A percentile compares a stretch with the other conserved stretches of the same genome.
Evolutionary conservation across 805 yeast genomes (phyloP).

Genomic region (Nakazawaea populi): DNA sequence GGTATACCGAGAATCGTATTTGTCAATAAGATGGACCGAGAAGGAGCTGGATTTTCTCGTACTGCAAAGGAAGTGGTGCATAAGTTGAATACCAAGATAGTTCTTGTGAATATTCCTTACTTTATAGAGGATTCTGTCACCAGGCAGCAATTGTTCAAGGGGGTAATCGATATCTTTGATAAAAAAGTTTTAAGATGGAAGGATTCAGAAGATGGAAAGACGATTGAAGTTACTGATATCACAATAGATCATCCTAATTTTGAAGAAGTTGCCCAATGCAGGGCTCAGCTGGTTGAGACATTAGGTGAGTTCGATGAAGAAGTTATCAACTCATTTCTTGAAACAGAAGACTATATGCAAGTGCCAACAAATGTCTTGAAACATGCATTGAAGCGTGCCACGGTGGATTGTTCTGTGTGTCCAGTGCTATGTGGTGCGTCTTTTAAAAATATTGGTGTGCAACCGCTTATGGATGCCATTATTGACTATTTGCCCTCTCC

Average conservation of each 20-base stretch:
- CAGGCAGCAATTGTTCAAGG: conserved; percentile 42
- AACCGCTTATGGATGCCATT: conserved; percentile 84
- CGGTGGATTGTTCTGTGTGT: conserved; percentile 49
- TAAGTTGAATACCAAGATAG: conserved; percentile 69
- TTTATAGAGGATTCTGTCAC: conserved; percentile 40
- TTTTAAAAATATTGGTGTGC: conserved; percentile 89
- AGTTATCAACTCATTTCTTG: conserved; percentile 72
- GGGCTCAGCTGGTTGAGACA: conserved; percentile 79
- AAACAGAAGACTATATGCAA: conserved; percentile 63
- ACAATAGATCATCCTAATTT: conserved; percentile 26
- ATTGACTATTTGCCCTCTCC: conserved; percentile 81
- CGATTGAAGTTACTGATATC: conserved; percentile 41
- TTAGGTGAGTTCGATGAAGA: conserved; percentile 78
- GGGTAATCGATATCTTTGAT: conserved; percentile 72
- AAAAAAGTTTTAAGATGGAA: conserved; percentile 54
- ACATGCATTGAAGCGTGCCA: conserved; percentile 56
- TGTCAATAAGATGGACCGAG: conserved; percentile 93
- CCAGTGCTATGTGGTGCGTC: conserved; percentile 94
- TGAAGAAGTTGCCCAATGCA: conserved; percentile 46
- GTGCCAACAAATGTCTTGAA: conserved; percentile 54
- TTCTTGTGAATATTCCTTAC: conserved; percentile 71
- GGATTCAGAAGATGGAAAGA: conserved; percentile 38
- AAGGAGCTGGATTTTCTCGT: conserved; percentile 90
- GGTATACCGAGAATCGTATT: conserved; percentile 73
- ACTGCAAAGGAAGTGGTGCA: conserved; percentile 80